Evolutionary conservation across 306 rosid genomes (phyloP).

Genomic region (Luffa acutangula): DNA sequence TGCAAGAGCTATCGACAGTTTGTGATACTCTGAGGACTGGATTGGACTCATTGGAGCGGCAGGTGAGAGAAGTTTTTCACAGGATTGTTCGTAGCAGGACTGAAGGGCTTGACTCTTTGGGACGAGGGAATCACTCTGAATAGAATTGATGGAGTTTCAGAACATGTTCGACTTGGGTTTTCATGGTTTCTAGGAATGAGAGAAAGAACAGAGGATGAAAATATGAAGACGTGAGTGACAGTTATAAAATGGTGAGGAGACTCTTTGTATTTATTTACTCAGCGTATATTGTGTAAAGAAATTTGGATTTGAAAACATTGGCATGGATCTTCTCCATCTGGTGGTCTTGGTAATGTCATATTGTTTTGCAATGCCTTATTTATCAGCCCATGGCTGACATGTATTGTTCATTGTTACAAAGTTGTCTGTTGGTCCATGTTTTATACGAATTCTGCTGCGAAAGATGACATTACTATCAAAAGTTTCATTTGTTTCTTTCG

Average conservation of each 20-base stretch:
- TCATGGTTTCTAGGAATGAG: constrained; percentile 12
- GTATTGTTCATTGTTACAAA: constrained; percentile 7
- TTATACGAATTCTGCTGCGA: background rate
- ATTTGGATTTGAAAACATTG: constrained; percentile 4
- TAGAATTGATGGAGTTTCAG: constrained; percentile 9
- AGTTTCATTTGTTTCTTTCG: background rate
- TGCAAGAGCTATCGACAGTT: constrained; percentile 46
- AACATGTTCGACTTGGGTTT: constrained; percentile 1
- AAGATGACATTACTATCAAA: background rate
- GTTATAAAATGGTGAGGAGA: background rate
- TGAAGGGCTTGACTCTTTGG: constrained; percentile 62
- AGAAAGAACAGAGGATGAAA: constrained; percentile 12
- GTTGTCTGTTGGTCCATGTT: constrained; percentile 3
- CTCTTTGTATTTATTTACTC: constrained; percentile 8
- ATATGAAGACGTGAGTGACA: constrained; percentile 10
- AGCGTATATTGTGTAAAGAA: constrained; percentile 11
- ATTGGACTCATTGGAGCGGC: constrained; percentile 64
- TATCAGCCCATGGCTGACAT: constrained; percentile 4
- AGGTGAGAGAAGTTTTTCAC: constrained; percentile 80
- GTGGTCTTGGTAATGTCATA: background rate
- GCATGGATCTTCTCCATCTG: constrained; percentile 3
- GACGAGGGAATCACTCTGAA: constrained; percentile 26
- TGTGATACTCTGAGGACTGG: constrained; percentile 49
- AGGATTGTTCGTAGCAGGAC: constrained; percentile 61
- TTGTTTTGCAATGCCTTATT: background rate